These are phyloP conservation scores for Aeschynomene evenia DNA, from an alignment of 306 rosid species.

Conservation along the genomic window DNA sequence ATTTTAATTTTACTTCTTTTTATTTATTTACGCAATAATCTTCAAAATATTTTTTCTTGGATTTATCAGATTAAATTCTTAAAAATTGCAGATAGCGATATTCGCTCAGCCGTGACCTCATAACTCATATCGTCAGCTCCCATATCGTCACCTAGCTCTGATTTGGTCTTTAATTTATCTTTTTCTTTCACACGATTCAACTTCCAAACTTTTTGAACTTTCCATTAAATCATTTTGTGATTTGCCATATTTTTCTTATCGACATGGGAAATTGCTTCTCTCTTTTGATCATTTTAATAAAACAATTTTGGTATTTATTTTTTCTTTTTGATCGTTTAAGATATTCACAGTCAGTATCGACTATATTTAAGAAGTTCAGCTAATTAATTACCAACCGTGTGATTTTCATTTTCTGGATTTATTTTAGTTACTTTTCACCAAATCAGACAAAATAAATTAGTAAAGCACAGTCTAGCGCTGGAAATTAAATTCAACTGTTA, in stretches of 20 bases:
- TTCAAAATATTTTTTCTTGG: too few species aligned
- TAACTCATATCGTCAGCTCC: not conserved
- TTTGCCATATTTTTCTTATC: not conserved
- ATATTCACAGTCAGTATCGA: too few species aligned
- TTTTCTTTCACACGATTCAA: slow-evolving; percentile 9
- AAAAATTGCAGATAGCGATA: too few species aligned
- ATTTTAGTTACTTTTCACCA: not conserved
- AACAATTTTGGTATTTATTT: not conserved
- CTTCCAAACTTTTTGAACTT: not conserved
- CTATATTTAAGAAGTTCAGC: too few species aligned
- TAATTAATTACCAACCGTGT: too few species aligned
- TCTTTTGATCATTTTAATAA: not conserved
- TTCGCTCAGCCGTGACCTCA: not conserved
- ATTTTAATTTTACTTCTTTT: too few species aligned
- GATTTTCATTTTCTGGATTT: not conserved
- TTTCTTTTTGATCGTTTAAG: too few species aligned
- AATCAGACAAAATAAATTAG: not conserved
- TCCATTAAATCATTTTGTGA: not conserved
- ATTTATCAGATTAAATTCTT: too few species aligned
- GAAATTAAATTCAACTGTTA: too few species aligned
- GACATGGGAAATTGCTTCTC: not conserved
- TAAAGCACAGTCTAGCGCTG: too few species aligned
- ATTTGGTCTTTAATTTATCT: not conserved
- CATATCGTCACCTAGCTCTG: not conserved
- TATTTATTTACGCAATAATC: too few species aligned